Evolutionary conservation across 441 rosid species (phyloP).

Genomic region (Syzygium syzygioides): DNA sequence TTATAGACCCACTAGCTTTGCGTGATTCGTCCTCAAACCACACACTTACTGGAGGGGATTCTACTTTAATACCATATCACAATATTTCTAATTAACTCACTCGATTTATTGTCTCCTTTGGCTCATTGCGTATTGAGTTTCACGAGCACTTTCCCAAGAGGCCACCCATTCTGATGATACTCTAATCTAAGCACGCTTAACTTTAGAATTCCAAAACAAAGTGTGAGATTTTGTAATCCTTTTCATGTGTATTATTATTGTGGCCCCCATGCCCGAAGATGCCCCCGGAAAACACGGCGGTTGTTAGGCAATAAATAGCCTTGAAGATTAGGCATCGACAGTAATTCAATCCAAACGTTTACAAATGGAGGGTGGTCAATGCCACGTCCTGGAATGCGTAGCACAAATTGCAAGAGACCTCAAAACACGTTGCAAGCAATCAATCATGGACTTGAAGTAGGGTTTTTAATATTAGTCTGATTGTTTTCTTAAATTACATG

Average conservation of each 20-base stretch:
- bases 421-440: background rate
- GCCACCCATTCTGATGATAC: accelerated
- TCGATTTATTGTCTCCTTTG: too few relatives aligned
- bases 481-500: background rate
- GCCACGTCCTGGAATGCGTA: background rate
- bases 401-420: background rate
- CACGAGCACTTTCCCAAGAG: too few relatives aligned
- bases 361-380: background rate
- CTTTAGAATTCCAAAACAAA: too few relatives aligned
- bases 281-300: background rate
- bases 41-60: too few relatives aligned
- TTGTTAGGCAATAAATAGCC: background rate
- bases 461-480: too few relatives aligned
- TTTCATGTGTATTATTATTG: background rate
- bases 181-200: too few relatives aligned
- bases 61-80: too few relatives aligned
- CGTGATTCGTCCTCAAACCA: too few relatives aligned
- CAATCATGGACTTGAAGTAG: background rate
- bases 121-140: too few relatives aligned
- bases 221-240: background rate
- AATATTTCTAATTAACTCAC: too few relatives aligned
- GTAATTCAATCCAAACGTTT: background rate
- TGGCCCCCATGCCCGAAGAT: background rate
- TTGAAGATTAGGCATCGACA: background rate
- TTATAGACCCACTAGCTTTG: too few relatives aligned